A percentile compares a stretch with the other conserved stretches of the same genome.
These are phyloP conservation scores for Microbotryum violaceum DNA, from an alignment of 1,284 basidiomycete genomes.

Conservation along the genomic window DNA sequence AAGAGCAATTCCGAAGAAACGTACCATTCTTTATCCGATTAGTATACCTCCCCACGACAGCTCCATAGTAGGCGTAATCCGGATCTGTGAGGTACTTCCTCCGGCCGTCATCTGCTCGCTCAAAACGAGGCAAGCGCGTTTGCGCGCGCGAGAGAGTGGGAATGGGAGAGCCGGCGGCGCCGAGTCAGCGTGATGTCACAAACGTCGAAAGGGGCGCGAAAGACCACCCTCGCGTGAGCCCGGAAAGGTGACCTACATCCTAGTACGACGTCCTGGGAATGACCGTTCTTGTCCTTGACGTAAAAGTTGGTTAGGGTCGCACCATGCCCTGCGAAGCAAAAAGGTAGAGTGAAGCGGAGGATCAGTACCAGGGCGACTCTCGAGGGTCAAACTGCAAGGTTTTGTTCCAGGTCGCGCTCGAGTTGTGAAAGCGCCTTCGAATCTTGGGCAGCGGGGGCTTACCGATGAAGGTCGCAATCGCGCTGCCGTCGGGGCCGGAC, in stretches of 20 bases:
- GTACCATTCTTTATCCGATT: slow-evolving; percentile 26
- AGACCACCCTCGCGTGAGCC: too few relatives aligned
- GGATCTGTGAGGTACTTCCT: slow-evolving; percentile 37
- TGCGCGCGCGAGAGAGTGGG: too few relatives aligned
- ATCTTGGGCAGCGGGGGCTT: neutral
- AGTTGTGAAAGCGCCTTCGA: neutral
- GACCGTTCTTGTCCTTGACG: slow-evolving; percentile 35
- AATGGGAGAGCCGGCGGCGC: too few relatives aligned
- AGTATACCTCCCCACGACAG: slow-evolving; percentile 29
- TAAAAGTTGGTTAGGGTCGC: slow-evolving; percentile 36
- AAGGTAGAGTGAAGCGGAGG: neutral
- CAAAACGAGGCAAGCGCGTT: neutral
- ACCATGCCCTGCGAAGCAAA: slow-evolving; percentile 30
- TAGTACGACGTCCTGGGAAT: slow-evolving; percentile 31
- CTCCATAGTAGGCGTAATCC: slow-evolving; percentile 36
- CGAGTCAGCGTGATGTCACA: too few relatives aligned
- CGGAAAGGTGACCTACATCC: slow-evolving; percentile 6
- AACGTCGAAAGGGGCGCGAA: neutral
- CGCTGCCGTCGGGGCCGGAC: neutral
- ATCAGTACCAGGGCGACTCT: neutral
- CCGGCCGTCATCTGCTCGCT: slow-evolving; percentile 37
- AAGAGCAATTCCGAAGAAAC: slow-evolving; percentile 7
- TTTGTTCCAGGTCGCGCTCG: neutral
- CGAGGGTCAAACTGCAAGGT: neutral
- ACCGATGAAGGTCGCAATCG: slow-evolving; percentile 15